Evolutionary conservation across 768 basidiomycete species (phyloP).

Genomic region (Leucosporidium yakuticum): DNA sequence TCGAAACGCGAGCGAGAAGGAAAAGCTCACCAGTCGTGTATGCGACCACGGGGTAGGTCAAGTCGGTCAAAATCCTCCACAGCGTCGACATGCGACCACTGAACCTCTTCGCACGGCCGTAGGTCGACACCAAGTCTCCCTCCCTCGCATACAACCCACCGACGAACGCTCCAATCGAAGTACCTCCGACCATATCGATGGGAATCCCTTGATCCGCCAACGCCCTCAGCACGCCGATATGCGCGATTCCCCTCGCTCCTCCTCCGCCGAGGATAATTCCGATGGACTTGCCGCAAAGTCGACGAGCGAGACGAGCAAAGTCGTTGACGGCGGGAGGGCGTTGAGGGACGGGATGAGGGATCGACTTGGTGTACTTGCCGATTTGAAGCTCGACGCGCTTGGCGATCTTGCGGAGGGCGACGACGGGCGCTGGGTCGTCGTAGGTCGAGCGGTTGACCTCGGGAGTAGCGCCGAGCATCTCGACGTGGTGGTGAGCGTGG

Average conservation of each 20-base stretch:
- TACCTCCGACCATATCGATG: slow-evolving; percentile 64
- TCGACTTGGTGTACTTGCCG: slow-evolving; percentile 70
- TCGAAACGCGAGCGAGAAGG: neutral
- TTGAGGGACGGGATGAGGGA: slow-evolving; percentile 46
- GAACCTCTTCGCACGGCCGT: slow-evolving; percentile 85
- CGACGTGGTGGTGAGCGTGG: slow-evolving; percentile 91
- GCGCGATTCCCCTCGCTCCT: slow-evolving; percentile 84
- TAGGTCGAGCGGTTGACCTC: slow-evolving; percentile 49
- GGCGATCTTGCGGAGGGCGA: slow-evolving; percentile 81
- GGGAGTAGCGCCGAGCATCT: slow-evolving; percentile 55
- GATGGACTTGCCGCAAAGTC: slow-evolving; percentile 86
- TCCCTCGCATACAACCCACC: slow-evolving; percentile 93
- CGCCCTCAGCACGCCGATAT: slow-evolving; percentile 82
- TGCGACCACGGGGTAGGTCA: slow-evolving; percentile 84
- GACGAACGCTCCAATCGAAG: slow-evolving; percentile 85
- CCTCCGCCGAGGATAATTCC: slow-evolving; percentile 94
- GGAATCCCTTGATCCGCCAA: slow-evolving; percentile 87
- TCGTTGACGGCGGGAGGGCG: slow-evolving; percentile 67
- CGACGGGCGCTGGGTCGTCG: slow-evolving; percentile 52
- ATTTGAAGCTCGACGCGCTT: slow-evolving; percentile 85
- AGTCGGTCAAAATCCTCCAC: slow-evolving; percentile 83
- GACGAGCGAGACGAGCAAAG: slow-evolving; percentile 81
- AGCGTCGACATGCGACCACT: slow-evolving; percentile 82
- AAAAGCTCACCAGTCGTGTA: slow-evolving; percentile 67
- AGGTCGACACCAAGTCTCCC: slow-evolving; percentile 77